Evolutionary conservation across 2,329 filamentous ascomycete genomes (phyloP).

Genomic region (Dothideomycetidae sp.): DNA sequence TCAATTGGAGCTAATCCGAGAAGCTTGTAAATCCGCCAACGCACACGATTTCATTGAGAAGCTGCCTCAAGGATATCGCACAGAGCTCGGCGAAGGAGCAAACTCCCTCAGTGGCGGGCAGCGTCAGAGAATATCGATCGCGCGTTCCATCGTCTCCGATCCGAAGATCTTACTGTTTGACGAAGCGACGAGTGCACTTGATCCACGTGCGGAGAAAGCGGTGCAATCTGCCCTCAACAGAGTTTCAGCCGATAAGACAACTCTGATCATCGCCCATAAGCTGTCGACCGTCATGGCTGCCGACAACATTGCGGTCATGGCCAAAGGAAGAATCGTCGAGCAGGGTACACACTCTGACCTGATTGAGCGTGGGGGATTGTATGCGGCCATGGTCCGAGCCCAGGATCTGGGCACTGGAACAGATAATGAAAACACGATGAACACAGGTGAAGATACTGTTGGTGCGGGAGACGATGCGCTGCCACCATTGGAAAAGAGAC

Average conservation of each 20-base stretch:
- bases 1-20: slow-evolving; percentile 20
- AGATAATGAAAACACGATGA: not conserved
- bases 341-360: slow-evolving; percentile 30
- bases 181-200: slow-evolving; percentile 26
- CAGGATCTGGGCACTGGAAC: slow-evolving; percentile 30
- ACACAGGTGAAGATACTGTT: not conserved
- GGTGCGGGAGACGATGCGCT: not conserved
- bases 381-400: slow-evolving; percentile 31
- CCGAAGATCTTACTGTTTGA: slow-evolving; percentile 24
- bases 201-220: slow-evolving; percentile 21
- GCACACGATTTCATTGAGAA: slow-evolving; percentile 26
- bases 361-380: slow-evolving; percentile 25
- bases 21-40: slow-evolving; percentile 22
- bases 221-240: slow-evolving; percentile 23
- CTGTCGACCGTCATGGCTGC: slow-evolving; percentile 31
- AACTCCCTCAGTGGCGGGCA: slow-evolving; percentile 23
- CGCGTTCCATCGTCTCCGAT: slow-evolving; percentile 23
- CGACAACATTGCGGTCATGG: slow-evolving; percentile 33
- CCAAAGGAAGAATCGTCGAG: slow-evolving; percentile 30
- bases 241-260: slow-evolving; percentile 21
- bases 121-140: slow-evolving; percentile 24
- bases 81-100: slow-evolving; percentile 22
- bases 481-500: not conserved
- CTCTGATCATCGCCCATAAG: slow-evolving; percentile 30
- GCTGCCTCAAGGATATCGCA: slow-evolving; percentile 23